Evolutionary conservation across 352 stramenopile genomes (phyloP), one percentile per base, ranked within the genome.

Genomic region (Thalassiosira livingstoniorum): DNA sequence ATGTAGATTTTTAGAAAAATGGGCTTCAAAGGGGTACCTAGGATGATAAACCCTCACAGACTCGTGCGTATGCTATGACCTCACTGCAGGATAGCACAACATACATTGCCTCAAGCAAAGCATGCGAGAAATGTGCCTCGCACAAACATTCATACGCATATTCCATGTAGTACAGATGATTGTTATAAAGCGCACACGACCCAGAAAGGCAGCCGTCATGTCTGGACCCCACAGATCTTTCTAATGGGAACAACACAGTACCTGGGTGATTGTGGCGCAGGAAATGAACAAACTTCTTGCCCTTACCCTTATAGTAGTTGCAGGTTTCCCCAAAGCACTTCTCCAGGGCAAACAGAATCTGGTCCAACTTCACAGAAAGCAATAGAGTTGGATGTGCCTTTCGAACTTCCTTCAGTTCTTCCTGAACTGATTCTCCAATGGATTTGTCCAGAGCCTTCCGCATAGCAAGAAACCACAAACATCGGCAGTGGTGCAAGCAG

Each of bases 221-320:
- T 29, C 71, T 42, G 4, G 5, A 71, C 27, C 58, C 71, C 5
- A 58, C 18, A 32, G 29, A 25, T 23, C 58, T 25, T 66, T 78
- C 37, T 21, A 64, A 37, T 29, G 64, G 58, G 13, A 78, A 25
- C 11, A 78, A 42, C 23, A 71, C 42, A 32, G 51, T 35, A 0
- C 13, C 53, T 10, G 71, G 60, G 55, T 79, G 43, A 42, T 79
- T 31, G 27, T 79, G n/a, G n/a, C 39, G 27, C 18, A 79, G 51
- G 58, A 57, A 79, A 31, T 71, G 25, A 2, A 7, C 42, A 43
- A 79, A 79, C 1, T 53, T 51, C 23, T 78, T 27, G 2, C 55
- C 69, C 31, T 70, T 51, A 54, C 69, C 58, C 45, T 78, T 78
- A 54, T 32, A 42, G 27, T 78, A 79, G 25, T 72, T 79, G 0